Evolutionary conservation across 306 rosid species (phyloP).

Genomic region (Nissolia schottii): DNA sequence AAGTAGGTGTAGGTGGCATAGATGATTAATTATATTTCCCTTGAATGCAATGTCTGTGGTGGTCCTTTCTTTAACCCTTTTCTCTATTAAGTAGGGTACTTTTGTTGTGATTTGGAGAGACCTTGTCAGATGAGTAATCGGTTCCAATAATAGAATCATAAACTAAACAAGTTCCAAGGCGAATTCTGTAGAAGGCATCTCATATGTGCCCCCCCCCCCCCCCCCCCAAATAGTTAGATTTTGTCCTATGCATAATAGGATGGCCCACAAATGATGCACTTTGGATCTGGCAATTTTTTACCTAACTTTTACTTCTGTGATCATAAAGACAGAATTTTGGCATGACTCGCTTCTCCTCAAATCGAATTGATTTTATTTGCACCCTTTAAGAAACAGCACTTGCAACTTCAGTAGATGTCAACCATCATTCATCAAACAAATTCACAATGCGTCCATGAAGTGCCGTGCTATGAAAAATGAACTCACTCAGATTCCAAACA

Average conservation of each 20-base stretch:
- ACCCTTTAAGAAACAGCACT: not conserved
- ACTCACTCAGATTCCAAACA: constrained; percentile 27
- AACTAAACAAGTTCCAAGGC: not conserved
- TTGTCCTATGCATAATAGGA: not conserved
- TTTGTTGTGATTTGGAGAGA: not conserved
- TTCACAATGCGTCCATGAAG: not conserved
- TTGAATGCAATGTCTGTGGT: not conserved
- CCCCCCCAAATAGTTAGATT: not conserved
- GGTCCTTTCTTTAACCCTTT: constrained; percentile 16
- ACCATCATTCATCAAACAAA: constrained; percentile 3
- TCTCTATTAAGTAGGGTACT: constrained; percentile 18
- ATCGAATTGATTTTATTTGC: no score
- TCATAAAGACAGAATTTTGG: not conserved
- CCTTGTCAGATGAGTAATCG: constrained; percentile 22
- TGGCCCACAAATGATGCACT: constrained; percentile 8
- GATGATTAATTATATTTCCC: not conserved
- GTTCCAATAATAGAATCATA: constrained; percentile 3
- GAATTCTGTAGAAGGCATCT: not conserved
- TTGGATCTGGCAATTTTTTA: not conserved
- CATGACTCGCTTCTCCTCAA: not conserved
- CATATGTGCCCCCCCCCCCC: not conserved
- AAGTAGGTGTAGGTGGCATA: not conserved
- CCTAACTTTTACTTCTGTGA: not conserved
- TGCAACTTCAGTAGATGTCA: not conserved
- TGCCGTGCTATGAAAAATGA: constrained; percentile 21